phyloP scores from a whole-genome alignment of 2,329 filamentous ascomycete species.

The Cercospora nicotianae region DNA sequence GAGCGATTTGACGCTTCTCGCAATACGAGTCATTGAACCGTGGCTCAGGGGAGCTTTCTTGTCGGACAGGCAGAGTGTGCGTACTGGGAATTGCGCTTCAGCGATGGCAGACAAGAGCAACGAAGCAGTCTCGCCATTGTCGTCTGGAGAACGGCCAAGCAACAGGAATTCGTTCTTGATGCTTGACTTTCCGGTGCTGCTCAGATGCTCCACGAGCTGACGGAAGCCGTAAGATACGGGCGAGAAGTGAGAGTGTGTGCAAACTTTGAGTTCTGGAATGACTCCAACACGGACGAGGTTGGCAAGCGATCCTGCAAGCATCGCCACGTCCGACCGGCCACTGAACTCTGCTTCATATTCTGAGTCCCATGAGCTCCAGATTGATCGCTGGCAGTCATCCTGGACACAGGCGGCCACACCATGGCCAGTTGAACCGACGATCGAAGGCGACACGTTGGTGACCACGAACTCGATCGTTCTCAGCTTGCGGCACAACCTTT shows the following conservation, averaged over 20 bases:
- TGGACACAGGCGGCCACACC: not conserved
- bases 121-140: slow-evolving; percentile 7
- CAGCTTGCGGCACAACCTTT: slow-evolving; percentile 2
- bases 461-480: slow-evolving; percentile 9
- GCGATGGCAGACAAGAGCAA: slow-evolving; percentile 9
- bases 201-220: not conserved
- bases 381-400: not conserved
- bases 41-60: slow-evolving; percentile 1
- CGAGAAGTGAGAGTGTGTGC: slow-evolving; percentile 9
- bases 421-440: not conserved
- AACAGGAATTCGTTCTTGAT: slow-evolving; percentile 3
- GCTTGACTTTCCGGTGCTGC: not conserved
- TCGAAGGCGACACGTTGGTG: slow-evolving; percentile 1
- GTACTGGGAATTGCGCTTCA: not conserved
- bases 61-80: not conserved
- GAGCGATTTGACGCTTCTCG: not conserved
- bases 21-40: not conserved
- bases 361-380: slow-evolving; percentile 3
- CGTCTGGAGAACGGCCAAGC: slow-evolving; percentile 3
- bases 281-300: not conserved
- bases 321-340: slow-evolving; percentile 4
- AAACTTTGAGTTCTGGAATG: slow-evolving; percentile 3
- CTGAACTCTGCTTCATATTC: not conserved
- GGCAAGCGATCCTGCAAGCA: slow-evolving; percentile 7
- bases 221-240: slow-evolving; percentile 6